Percentiles rank a stretch among this genome's conserved stretches.
phyloP scores from a whole-genome alignment of 1,139 yeast species.

The Geotrichum histeridarum region DNA sequence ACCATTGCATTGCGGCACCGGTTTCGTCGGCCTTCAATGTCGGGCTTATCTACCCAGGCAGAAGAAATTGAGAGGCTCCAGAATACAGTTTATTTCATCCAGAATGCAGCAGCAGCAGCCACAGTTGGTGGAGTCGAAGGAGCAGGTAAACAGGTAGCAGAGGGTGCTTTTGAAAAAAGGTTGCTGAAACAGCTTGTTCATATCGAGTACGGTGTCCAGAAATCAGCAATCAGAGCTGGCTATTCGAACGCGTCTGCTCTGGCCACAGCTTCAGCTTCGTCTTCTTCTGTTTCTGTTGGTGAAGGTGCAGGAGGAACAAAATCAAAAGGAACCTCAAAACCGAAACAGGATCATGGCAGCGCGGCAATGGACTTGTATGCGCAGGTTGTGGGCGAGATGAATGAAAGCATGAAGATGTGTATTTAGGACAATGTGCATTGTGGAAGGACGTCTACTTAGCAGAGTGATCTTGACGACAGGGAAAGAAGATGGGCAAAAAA shows the following conservation, averaged over 20 bases:
- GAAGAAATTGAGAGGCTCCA: neutral
- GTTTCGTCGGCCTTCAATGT: slow-evolving; percentile 4
- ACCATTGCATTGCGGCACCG: slow-evolving; percentile 14
- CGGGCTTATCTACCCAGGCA: no score
- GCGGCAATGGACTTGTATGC: neutral
- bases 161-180: slow-evolving; percentile 3
- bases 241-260: neutral
- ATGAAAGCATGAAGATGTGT: slow-evolving; percentile 5
- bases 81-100: slow-evolving; percentile 20
- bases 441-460: no score
- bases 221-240: neutral
- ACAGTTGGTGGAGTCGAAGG: neutral
- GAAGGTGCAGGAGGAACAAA: no score
- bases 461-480: no score
- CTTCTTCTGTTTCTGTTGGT: neutral
- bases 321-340: no score
- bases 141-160: neutral
- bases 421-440: no score
- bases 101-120: slow-evolving; percentile 17
- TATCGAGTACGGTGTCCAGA: neutral
- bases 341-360: no score
- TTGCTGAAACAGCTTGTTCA: slow-evolving; percentile 5
- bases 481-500: no score
- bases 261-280: neutral
- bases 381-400: slow-evolving; percentile 2